Conservation (phyloP, 2,329 filamentous ascomycete species). For the Epichloe elymi region DNA sequence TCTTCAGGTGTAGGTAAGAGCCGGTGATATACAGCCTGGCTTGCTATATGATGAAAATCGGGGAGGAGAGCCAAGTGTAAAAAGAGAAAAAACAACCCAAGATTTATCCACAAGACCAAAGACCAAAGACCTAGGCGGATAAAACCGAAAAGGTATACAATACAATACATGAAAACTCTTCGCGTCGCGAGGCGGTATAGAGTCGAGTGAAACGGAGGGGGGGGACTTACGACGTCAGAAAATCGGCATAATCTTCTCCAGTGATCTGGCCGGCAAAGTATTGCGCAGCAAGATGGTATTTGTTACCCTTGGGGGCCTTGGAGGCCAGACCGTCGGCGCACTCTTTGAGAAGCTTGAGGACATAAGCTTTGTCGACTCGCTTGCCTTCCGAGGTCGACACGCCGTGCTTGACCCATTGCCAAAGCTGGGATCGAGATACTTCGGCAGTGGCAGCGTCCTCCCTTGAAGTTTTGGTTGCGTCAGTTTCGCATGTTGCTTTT, state of each 20-base stretch:
- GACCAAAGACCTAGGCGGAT: too few relatives aligned
- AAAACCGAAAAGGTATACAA: too few relatives aligned
- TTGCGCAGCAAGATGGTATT: constrained; percentile 78
- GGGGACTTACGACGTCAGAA: constrained; percentile 62
- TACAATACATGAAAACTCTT: too few relatives aligned
- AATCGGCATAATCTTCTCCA: constrained; percentile 95
- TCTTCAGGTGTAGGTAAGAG: neutral
- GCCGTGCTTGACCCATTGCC: constrained; percentile 79
- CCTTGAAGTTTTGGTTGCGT: constrained; percentile 27
- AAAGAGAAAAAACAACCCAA: neutral
- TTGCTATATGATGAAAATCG: too few relatives aligned
- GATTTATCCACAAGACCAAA: too few relatives aligned
- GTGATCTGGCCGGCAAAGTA: constrained; percentile 92
- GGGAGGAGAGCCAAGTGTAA: neutral
- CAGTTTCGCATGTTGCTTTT: neutral
- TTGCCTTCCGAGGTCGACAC: constrained; percentile 75
- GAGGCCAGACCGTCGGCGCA: constrained; percentile 61
- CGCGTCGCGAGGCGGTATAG: too few relatives aligned
- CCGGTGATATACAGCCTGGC: neutral
- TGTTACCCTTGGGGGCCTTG: constrained; percentile 76
- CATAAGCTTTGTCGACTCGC: constrained; percentile 85
- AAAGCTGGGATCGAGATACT: constrained; percentile 85
- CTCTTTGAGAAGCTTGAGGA: constrained; percentile 75
- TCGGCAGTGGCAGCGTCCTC: constrained; percentile 96
- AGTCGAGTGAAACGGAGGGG: neutral